Base-by-base conservation (phyloP, 2,329 filamentous ascomycete species). In the Cladosporium phlei region DNA sequence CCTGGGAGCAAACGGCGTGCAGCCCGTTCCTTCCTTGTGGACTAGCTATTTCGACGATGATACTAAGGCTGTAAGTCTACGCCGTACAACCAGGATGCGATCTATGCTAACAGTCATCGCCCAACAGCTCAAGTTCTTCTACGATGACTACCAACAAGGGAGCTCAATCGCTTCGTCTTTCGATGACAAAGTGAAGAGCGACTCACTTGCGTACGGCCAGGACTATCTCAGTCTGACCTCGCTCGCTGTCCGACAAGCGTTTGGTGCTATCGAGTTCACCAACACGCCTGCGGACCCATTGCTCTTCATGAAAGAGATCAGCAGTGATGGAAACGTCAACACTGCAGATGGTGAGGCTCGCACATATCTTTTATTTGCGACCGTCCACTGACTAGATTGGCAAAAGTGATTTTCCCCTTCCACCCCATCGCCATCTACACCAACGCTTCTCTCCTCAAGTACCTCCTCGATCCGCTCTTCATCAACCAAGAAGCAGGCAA, bases 221-320 rank as follows among this genome's bases (percentile, higher is more conserved):
- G 61, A 77, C 44, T 77, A 77, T 48, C 57, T 68, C 12, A 68
- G 64, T 9, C 61, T 79, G 38, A 75, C 76, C 3, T 70, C 74
- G 3, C 66, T 78, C 1, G 69, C 73, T 12, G 66, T 68, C 5
- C 71, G 75, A 28, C 76, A 79, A 49, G 70, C 69, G 0, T 75
- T 77, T 49, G 76, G 67, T 35, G 69, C 73, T 2, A 68, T 68
- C 2, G 71, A 78, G 47, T 69, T 76, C 14, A 69, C 69, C 24
- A 75, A 73, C 24, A 75, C 70, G 0, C 49, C 66, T 2, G 64
- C 71, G 10, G 69, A 71, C 20, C 66, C 65, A 14, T 74, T 73
- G 40, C 55, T 71, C 10, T 81, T 80, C 59, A 63, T 80, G 50
- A 81, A 81, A 55, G 77, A 81, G 51, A 80, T 81, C 16, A 76